Evolutionary conservation across 1,284 basidiomycete species (phyloP), one percentile per base, ranked within the genome.

Genomic region (Lignosus rhinocerotis): DNA sequence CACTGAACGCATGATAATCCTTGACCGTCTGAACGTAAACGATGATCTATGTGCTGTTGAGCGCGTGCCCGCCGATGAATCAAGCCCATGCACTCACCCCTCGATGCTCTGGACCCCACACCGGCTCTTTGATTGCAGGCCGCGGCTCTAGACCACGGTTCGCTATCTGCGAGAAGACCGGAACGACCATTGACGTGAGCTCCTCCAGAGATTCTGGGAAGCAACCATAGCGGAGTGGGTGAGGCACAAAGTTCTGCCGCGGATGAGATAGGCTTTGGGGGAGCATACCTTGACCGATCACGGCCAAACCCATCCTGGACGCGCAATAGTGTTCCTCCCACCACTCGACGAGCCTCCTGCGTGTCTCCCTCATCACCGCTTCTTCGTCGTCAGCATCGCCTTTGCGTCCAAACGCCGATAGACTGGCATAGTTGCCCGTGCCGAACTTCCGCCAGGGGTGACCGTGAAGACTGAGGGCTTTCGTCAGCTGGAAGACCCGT

Each of bases 371-470:
- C 2, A 84, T 83, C 6, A 74, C 69, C 10, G 65, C 62, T 0
- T 71, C 72, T 19, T 73, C 75, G 47, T 74, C 73, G 11, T 57
- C 59, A 17, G 67, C 64, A 6, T 51, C 51, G 2, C 49, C 55
- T 25, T 57, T 62, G 49, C 64, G 64, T 9, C 68, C 70, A 2
- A 63, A 66, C 10, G 58, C 66, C 1, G 71, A 69, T 45, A 90
- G 74, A 16, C 81, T 84, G 58, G 80, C 75, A 56, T 80, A 76
- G 67, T 86, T 84, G 4, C 87, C 88, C 0, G 86, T 88, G n/a
- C 81, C 78, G 66, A 90, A 90, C 66, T 87, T 84, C 61, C 77
- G 76, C 74, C 82, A 89, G 2, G 80, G 78, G 67, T 88, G 86
- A 1, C 77, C 76, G 0, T 75, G 73, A 30, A 73, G 70, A 47